Evolutionary conservation across 768 basidiomycete species (phyloP).

Genomic region (Phlebiopsis flavidoalba): DNA sequence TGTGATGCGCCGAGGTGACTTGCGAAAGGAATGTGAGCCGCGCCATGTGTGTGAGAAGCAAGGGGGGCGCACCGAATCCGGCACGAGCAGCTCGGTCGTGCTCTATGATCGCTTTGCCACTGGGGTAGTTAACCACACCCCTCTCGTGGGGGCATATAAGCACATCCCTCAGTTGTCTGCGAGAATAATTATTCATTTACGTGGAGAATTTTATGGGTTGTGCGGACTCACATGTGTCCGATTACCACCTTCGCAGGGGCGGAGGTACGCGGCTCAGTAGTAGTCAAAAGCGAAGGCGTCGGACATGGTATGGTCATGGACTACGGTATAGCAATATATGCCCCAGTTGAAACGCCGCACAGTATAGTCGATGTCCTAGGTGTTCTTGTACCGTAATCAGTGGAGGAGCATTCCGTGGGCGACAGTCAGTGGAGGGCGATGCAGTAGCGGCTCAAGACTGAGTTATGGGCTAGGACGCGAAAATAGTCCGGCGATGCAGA

Average conservation of each 20-base stretch:
- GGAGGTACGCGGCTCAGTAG: conserved; percentile 17
- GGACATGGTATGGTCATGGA: conserved; percentile 20
- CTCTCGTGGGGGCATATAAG: conserved; percentile 65
- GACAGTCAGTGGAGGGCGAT: neutral
- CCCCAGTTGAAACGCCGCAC: neutral
- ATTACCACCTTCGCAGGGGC: conserved; percentile 39
- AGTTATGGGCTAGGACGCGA: too few species aligned
- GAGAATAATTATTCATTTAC: neutral
- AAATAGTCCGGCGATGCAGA: neutral
- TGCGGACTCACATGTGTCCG: conserved; percentile 49
- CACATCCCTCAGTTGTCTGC: conserved; percentile 74
- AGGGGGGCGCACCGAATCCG: conserved; percentile 39
- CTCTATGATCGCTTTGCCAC: conserved; percentile 48
- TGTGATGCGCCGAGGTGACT: conserved; percentile 41
- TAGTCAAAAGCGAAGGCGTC: conserved; percentile 18
- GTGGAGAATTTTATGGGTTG: neutral
- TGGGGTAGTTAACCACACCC: conserved; percentile 62
- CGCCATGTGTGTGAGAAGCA: conserved; percentile 3
- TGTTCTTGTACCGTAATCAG: neutral
- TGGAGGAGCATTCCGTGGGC: neutral
- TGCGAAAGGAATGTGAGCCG: conserved; percentile 6
- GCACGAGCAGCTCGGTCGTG: conserved; percentile 49
- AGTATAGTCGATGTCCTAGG: neutral
- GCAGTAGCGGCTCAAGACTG: neutral
- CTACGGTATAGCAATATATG: neutral